Evolutionary conservation across 1,284 basidiomycete genomes (phyloP), one percentile per base, ranked within the genome.

Genomic region (Tilletia indica): DNA sequence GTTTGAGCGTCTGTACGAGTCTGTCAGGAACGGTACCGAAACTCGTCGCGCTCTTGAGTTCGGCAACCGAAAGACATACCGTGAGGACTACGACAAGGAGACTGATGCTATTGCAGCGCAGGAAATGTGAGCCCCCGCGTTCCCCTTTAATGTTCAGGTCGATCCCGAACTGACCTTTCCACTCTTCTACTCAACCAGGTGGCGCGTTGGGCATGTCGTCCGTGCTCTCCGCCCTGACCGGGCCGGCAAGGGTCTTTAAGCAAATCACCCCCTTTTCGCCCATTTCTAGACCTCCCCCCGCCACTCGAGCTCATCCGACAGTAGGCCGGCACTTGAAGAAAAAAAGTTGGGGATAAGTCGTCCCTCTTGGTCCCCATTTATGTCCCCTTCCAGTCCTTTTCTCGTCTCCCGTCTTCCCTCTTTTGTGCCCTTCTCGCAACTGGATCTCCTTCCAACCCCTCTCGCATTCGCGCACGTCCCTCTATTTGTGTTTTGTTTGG

Each of bases 11-110:
- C 91, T 99, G 58, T 99, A 99, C 88, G 89, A 93, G 88, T 93
- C 92, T 84, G 97, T 99, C 80, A 89, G 88, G 85, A 90, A 98
- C 85, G 97, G 97, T 73, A 92, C 92, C 42, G 97, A 99, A 89
- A 99, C 97, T 67, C 91, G 94, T 85, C 94, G 96, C 85, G 91
- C 94, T 67, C 90, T 99, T 82, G 94, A 97, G 86, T 99, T 93
- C 89, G 98, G 98, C 86, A 90, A 91, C 72, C 91, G 94, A 74
- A 86, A 89, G 80, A 97, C 94, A 9, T 99, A 99, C 88, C 92
- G 95, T 75, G 87, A 94, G 86, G 94, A 97, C 85, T 91, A 97
- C 77, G 91, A 92, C 79, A 92, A 90, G 88, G 96, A 99, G 87
- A 89, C 97, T 75, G 91, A 91, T 85, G 94, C 93, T 86, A 97